Evolutionary conservation across 495 filamentous ascomycete genomes (phyloP), one percentile per base, ranked within the genome.

Genomic region (Apiosordaria backusii): DNA sequence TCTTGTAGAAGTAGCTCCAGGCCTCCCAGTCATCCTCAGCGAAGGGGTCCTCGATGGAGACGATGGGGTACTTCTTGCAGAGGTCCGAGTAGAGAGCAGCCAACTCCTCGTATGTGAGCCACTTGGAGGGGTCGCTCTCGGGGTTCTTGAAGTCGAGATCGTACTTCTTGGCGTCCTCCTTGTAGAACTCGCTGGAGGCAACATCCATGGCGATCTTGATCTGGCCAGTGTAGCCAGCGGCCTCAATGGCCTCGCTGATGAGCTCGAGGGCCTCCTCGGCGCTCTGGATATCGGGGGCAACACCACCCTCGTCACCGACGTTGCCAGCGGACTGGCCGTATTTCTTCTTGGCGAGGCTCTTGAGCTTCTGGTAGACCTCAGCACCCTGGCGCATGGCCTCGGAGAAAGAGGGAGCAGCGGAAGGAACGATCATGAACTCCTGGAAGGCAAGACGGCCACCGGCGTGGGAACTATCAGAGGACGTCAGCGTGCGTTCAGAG

Each of bases 1-100:
- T 94, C 88, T 97, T 97, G 91, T 89, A 97, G 89, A 98, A 99
- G 90, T 99, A 96, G 88, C 90, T 93, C 96, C 96, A 99, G 70
- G 96, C 96, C 86, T 98, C 95, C 96, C 87, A 89, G 80, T 89
- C 87, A 71, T 87, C 85, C 83, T 89, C 86, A 55, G 87, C 87
- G 73, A 89, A 89, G 68, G 87, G 87, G 68, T 89, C 87, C 78
- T 89, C 87, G 64, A 89, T 88, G 73, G 79, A 81, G 78, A 98
- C 92, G 78, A 99, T 99, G 74, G 96, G 96, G 86, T 99, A 99
- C 84, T 96, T 97, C 84, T 86, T 83, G 74, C 87, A 86, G 60
- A 99, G 87, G 22, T 85, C 82, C 82, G 91, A 88, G 87, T 98
- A 99, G 69, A 96, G 85, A 73, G 92, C 90, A 76, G 96, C 95